Base-by-base conservation (phyloP, 1,284 basidiomycete genomes). In the Ceratobasidium theobromae region DNA sequence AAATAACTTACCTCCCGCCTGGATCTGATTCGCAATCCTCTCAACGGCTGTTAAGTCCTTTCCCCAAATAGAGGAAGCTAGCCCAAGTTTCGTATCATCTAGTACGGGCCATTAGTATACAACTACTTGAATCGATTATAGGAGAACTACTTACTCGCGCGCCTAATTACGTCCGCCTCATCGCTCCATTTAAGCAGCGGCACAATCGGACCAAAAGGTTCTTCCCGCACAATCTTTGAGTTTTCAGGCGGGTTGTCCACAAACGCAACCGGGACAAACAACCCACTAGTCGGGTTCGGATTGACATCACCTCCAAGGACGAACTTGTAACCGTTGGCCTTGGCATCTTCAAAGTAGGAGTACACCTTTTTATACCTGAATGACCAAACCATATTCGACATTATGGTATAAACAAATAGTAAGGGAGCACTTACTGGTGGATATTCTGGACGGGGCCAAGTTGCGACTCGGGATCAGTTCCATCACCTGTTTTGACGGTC, bases 401-500 rank as follows among this genome's bases (percentile, higher is more conserved):
- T n/a, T n/a, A n/a, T n/a, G n/a, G n/a, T n/a, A n/a, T n/a, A n/a
- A n/a, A n/a, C n/a, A n/a, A n/a, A n/a, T n/a, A n/a, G n/a, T n/a
- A n/a, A n/a, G n/a, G 35, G 30, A 16, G 8, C 12, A 32, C 55
- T 3, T 16, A 65, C 62, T 65, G 62, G 4, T 4, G 16, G 38
- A 53, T 30, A 25, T 65, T 65, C 32, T 65, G 62, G 16, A 65
- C 38, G 23, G 62, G 62, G 12, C 62, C 62, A 16, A 65, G 62
- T n/a, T 53, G 49, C 2, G 51, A 32, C 14, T 53, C 62, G 8
- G 62, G 40, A 9, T 53, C 51, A 21, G 40, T 23, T 12, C 62
- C 60, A 16, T 81, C 78, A 35, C 79, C 80, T 62, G 78, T 75
- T 70, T 79, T 77, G 72, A 80, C 72, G 6, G 72, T 70, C 73